Percentiles rank a stretch among this genome's conserved stretches.
These are phyloP conservation scores for Aspergillus piperis DNA, from an alignment of 2,329 filamentous ascomycete genomes.

Conservation along the genomic window DNA sequence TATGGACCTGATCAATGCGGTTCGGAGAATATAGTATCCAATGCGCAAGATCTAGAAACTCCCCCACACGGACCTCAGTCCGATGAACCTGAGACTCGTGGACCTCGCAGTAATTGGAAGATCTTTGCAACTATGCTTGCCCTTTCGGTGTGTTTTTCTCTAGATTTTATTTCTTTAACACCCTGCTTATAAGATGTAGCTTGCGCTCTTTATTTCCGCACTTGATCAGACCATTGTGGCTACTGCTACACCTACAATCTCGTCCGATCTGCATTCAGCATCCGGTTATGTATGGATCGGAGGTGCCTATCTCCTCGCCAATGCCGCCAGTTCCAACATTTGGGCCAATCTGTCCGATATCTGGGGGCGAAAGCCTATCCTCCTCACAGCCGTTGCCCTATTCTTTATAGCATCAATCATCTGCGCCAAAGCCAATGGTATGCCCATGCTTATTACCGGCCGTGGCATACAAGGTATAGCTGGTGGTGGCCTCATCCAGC, in stretches of 20 bases:
- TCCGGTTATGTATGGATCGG: constrained; percentile 78
- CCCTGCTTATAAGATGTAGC: constrained; percentile 14
- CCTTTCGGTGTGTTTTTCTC: constrained; percentile 17
- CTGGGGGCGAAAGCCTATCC: constrained; percentile 46
- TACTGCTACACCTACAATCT: constrained; percentile 63
- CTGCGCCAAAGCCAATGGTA: constrained; percentile 50
- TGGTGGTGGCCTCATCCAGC: constrained; percentile 54
- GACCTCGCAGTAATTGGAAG: constrained; percentile 19
- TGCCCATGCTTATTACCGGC: constrained; percentile 56
- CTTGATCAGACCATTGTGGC: constrained; percentile 59
- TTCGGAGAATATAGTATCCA: constrained; percentile 3
- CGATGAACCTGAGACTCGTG: background rate
- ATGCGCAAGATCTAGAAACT: background rate
- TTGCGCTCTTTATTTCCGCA: constrained; percentile 30
- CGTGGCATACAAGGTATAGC: constrained; percentile 57
- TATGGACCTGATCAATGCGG: background rate
- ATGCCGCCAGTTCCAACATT: constrained; percentile 66
- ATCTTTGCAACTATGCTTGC: constrained; percentile 21
- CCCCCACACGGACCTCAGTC: background rate
- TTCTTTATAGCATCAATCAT: constrained; percentile 55
- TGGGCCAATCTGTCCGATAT: constrained; percentile 60
- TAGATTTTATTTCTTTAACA: too few relatives aligned
- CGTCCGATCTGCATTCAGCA: constrained; percentile 63
- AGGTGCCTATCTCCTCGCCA: constrained; percentile 69
- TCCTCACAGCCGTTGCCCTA: constrained; percentile 50